Base-by-base conservation (phyloP, 83 land plant genomes). In the Diphasiastrum complanatum region DNA sequence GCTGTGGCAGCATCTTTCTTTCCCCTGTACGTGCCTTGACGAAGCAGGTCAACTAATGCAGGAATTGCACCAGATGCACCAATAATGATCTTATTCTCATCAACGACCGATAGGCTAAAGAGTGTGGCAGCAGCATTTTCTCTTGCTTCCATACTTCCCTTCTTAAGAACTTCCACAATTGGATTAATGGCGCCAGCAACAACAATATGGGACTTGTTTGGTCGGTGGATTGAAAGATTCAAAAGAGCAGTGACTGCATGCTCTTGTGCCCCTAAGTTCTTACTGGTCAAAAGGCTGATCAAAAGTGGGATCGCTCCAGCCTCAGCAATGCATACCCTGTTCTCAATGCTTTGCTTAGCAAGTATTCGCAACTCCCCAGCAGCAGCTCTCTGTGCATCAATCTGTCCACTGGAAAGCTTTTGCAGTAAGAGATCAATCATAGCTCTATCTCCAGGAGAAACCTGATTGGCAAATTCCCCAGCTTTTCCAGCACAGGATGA, bases 61-160 rank as follows among this genome's bases (percentile, higher is more conserved):
- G 72, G 72, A 55, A 72, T 72, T 22, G 71, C 71, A 1, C 26
- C 52, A 0, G 68, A 16, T 32, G 36, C 66, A 55, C 47, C 71
- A 38, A 72, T 72, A 29, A n/a, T 19, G 20, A 57, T 33, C 46
- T 72, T 72, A 40, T 53, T 40, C 24, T 65, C 75, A 60, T 66
- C 69, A 10, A 59, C 63, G 16, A 41, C 70, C 3, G 75, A 72
- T 14, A 72, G 61, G 10, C 65, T 63, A 36, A 75, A 75, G 12
- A 79, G 59, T 6, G 79, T 57, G 2, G 78, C 74, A 2, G 81
- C 82, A 23, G 82, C 78, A 58, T 74, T 79, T 28, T 70, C 79
- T 45, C 82, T 64, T 1, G 75, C 61, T 46, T 70, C 75, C 64
- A 61, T 66, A 36, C 55, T 62, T 3, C 79, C 82, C 5, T 43